A percentile compares a stretch with the other conserved stretches of the same genome.
phyloP scores from a whole-genome alignment of 768 basidiomycete genomes.

The Piloderma croceum region DNA sequence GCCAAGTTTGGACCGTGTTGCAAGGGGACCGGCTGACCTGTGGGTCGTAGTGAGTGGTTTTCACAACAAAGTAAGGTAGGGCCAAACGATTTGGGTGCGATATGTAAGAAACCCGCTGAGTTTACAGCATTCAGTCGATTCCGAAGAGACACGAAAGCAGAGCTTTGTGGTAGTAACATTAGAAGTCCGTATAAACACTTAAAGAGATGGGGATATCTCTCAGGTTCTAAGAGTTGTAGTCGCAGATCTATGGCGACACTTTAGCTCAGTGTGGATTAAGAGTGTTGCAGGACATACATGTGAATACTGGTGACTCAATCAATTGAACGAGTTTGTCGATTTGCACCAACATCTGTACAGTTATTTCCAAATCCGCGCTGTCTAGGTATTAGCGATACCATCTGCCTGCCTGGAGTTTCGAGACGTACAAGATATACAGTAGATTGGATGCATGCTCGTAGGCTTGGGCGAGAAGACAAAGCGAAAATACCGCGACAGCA shows the following conservation, averaged over 20 bases:
- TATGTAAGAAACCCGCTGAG: conserved; percentile 89
- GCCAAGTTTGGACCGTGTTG: conserved; percentile 69
- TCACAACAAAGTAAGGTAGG: not conserved
- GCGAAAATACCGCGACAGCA: conserved; percentile 91
- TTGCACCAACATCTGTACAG: conserved; percentile 89
- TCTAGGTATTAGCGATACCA: not conserved
- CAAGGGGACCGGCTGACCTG: too few species aligned
- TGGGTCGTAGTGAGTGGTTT: too few species aligned
- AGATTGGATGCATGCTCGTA: conserved; percentile 98
- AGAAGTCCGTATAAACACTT: conserved; percentile 96
- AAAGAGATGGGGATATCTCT: conserved; percentile 92
- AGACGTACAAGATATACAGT: conserved; percentile 83
- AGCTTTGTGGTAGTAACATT: conserved; percentile 96
- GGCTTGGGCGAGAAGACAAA: conserved; percentile 94
- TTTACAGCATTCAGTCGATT: conserved; percentile 94
- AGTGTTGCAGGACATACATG: conserved; percentile 51
- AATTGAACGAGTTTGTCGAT: conserved; percentile 97
- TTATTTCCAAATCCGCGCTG: conserved; percentile 95
- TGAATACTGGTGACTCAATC: conserved; percentile 97
- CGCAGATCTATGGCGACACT: conserved; percentile 55
- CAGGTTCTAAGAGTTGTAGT: conserved; percentile 92
- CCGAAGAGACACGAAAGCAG: conserved; percentile 89
- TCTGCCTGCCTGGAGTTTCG: conserved; percentile 8
- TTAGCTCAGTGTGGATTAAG: conserved; percentile 1
- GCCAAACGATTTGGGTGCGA: conserved; percentile 68